Percentiles rank a stretch among this genome's conserved stretches.
These are phyloP conservation scores for Backusella westeae DNA, from an alignment of 192 early-diverging fungal species.

Conservation along the genomic window DNA sequence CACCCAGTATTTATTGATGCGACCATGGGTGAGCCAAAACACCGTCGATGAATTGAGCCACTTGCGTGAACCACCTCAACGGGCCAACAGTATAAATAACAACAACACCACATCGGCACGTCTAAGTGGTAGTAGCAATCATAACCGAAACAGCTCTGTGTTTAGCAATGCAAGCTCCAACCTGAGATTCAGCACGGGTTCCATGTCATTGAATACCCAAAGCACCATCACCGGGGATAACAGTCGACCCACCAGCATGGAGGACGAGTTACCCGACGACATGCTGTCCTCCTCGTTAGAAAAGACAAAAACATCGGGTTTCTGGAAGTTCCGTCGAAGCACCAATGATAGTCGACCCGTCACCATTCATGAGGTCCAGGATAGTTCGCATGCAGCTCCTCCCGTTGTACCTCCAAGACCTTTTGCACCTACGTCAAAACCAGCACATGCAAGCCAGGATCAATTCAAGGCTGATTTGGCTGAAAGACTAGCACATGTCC, in stretches of 20 bases:
- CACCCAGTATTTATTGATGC: constrained; percentile 67
- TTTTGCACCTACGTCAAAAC: background rate
- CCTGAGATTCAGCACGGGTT: constrained; percentile 23
- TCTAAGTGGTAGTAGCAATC: constrained; percentile 20
- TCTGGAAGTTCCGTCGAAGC: constrained; percentile 6
- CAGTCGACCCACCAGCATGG: constrained; percentile 43
- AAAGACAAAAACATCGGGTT: background rate
- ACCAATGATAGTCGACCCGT: background rate
- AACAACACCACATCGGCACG: background rate
- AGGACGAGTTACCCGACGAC: background rate
- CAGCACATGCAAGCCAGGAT: background rate
- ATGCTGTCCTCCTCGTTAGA: too few species aligned
- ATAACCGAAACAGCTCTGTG: constrained; percentile 26
- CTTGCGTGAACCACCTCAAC: constrained; percentile 57
- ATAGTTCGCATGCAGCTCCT: background rate
- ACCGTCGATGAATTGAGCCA: constrained; percentile 73
- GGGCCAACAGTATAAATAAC: constrained; percentile 11
- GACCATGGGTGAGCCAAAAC: constrained; percentile 70
- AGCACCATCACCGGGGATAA: constrained; percentile 30
- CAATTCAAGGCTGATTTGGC: constrained; percentile 24
- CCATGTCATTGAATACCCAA: constrained; percentile 18
- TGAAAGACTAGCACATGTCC: constrained; percentile 13
- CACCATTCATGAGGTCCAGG: background rate
- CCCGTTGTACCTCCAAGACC: constrained; percentile 22
- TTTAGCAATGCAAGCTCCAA: constrained; percentile 34